These are phyloP conservation scores for Isoetes taiwanensis DNA, from an alignment of 75 land plant species.

Conservation along the genomic window DNA sequence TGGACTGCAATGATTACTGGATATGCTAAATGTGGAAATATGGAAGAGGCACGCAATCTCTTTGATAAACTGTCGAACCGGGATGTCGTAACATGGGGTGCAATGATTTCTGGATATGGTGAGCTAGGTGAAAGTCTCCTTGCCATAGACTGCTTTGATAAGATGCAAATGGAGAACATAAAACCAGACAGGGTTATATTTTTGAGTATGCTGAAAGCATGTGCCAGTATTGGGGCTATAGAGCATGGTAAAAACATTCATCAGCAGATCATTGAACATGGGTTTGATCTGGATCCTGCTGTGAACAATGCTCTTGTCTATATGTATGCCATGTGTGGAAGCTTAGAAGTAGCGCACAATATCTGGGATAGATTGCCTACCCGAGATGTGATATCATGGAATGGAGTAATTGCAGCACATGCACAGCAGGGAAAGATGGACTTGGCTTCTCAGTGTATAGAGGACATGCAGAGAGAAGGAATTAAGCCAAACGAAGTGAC, in stretches of 20 bases:
- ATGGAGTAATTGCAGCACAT: neutral
- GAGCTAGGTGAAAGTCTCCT: neutral
- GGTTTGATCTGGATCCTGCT: neutral
- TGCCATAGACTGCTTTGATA: neutral
- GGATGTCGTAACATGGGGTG: neutral
- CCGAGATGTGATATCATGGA: neutral
- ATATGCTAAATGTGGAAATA: neutral
- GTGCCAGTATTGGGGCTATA: neutral
- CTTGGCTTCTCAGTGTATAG: neutral
- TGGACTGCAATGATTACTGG: too few relatives aligned
- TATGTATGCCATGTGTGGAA: conserved; percentile 4
- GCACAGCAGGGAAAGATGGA: neutral
- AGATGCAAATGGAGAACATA: neutral
- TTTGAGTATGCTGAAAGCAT: neutral
- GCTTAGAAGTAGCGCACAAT: neutral
- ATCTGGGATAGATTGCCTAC: neutral
- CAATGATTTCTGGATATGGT: neutral
- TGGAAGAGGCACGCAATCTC: neutral
- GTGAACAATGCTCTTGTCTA: conserved; percentile 1
- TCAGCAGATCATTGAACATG: neutral
- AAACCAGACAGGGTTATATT: neutral
- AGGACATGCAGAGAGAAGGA: neutral
- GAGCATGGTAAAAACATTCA: neutral
- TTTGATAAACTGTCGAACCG: neutral
- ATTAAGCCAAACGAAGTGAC: neutral